Percentiles rank a stretch among this genome's conserved stretches.
These are phyloP conservation scores for Malassezia equina DNA, from an alignment of 1,284 basidiomycete genomes.

Conservation along the genomic window DNA sequence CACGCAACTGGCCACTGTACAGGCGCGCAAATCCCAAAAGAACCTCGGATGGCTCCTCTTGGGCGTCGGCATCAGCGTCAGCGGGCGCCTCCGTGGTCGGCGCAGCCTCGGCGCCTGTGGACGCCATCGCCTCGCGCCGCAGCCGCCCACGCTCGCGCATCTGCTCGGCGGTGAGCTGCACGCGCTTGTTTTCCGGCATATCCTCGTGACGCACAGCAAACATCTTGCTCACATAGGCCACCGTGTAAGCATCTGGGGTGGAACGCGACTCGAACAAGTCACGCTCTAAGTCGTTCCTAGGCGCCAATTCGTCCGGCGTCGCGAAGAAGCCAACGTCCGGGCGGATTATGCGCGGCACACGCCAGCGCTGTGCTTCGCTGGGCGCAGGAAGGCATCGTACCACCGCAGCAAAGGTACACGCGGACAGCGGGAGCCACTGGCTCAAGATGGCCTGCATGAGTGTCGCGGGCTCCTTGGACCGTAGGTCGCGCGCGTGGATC, in stretches of 20 bases:
- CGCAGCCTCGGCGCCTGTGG: slow-evolving; percentile 17
- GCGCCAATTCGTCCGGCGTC: slow-evolving; percentile 51
- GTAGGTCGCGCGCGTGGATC: slow-evolving; percentile 77
- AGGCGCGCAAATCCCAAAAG: slow-evolving; percentile 74
- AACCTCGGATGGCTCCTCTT: slow-evolving; percentile 26
- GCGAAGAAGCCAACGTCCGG: slow-evolving; percentile 56
- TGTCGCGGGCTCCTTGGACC: slow-evolving; percentile 75
- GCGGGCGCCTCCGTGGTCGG: slow-evolving; percentile 7
- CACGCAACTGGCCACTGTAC: slow-evolving; percentile 73
- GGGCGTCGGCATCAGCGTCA: slow-evolving; percentile 15
- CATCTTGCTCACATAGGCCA: slow-evolving; percentile 91
- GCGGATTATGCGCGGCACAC: slow-evolving; percentile 87
- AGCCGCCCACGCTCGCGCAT: slow-evolving; percentile 60
- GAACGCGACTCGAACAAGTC: slow-evolving; percentile 58
- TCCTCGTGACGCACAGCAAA: slow-evolving; percentile 74
- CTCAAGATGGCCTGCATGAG: slow-evolving; percentile 78
- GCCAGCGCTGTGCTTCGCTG: slow-evolving; percentile 64
- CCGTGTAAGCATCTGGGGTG: slow-evolving; percentile 25
- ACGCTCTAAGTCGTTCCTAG: slow-evolving; percentile 69
- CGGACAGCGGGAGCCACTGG: slow-evolving; percentile 91
- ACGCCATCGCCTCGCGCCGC: slow-evolving; percentile 16
- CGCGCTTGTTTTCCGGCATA: slow-evolving; percentile 61
- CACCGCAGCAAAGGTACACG: slow-evolving; percentile 79
- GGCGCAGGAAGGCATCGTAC: slow-evolving; percentile 88
- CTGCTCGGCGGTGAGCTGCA: slow-evolving; percentile 67